Base-by-base conservation (phyloP, 73 alveolate genomes). In the Diophrys sp. region DNA sequence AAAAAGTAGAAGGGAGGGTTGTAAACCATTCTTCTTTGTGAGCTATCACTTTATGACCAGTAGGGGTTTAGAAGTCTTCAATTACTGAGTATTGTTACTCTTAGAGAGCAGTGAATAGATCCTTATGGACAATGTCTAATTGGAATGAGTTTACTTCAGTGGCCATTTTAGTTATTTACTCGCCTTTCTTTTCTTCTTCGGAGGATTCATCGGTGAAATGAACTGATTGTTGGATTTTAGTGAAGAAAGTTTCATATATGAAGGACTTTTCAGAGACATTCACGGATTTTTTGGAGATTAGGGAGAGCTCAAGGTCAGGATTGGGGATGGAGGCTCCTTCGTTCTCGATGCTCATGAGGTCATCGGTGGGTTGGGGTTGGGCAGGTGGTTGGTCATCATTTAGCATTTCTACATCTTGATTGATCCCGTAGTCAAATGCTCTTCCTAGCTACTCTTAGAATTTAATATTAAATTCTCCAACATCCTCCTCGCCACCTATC, bases 381-480 rank as follows among this genome's bases (percentile, higher is more conserved):
- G 1, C n/a, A 69, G 56, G 1, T 69, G 53, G 2, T 5, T 2
- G 28, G 31, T 26, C 77, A 2, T 74, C 81, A 26, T 54, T 18
- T n/a, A 53, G 14, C 70, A n/a, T 32, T 31, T 62, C 84, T 28
- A 57, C 53, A 18, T 27, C 44, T 30, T 2, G 67, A n/a, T 24
- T 73, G 1, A 1, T 5, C 26, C 25, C 56, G 26, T 81, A 75
- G 5, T 73, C 83, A 30, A 93, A 69, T 1, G 94, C 96, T 74
- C 90, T 93, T 23, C 74, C 95, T 23, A 93, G 33, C 55, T 93
- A 77, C 29, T 87, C 88, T 11, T 90, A 67, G 70, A 93, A 81
- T 34, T 81, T 90, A 66, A 87, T 67, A 77, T 93, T 86, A 77
- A 93, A 93, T 83, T 93, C 98, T 32, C 96, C 96, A 11, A 93